phyloP scores from a whole-genome alignment of 805 yeast genomes.

The Vanderwaltozyma verrucispora region DNA sequence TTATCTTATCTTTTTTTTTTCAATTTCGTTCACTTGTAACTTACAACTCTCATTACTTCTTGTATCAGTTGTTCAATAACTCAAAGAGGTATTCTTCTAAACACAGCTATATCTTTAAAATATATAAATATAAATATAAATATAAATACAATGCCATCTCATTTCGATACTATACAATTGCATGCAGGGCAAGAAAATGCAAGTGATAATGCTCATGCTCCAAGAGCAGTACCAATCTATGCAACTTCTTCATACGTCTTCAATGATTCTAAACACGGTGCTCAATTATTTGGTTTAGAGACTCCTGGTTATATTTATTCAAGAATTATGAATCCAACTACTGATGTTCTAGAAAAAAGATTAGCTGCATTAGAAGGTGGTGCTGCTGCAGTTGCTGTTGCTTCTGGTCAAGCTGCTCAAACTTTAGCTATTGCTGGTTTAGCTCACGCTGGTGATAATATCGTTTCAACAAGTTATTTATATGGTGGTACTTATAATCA shows the following conservation, averaged over 20 bases:
- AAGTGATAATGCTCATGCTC: conserved; percentile 44
- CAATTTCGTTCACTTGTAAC: too few relatives aligned
- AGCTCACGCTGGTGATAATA: conserved; percentile 83
- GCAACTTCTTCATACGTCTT: conserved; percentile 87
- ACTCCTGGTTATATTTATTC: conserved; percentile 83
- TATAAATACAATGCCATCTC: conserved; percentile 36
- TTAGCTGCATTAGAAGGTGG: conserved; percentile 91
- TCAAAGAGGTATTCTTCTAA: too few relatives aligned
- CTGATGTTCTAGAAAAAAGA: conserved; percentile 82
- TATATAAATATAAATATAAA: neutral
- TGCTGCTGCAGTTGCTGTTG: conserved; percentile 75
- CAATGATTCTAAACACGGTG: conserved; percentile 83
- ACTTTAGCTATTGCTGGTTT: conserved; percentile 71
- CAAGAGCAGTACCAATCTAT: conserved; percentile 90
- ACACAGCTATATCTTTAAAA: too few relatives aligned
- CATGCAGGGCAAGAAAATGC: conserved; percentile 89
- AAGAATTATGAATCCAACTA: conserved; percentile 88
- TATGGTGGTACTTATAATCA: conserved; percentile 98
- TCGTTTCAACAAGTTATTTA: conserved; percentile 73
- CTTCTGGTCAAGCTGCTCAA: conserved; percentile 98
- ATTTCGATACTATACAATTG: conserved; percentile 83
- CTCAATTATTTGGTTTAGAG: conserved; percentile 76
- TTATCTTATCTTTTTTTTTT: too few relatives aligned
- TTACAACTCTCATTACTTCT: too few relatives aligned
- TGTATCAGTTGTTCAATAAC: too few relatives aligned